phyloP scores from a whole-genome alignment of 169 alveolate genomes.

The Eimeria sp. region DNA sequence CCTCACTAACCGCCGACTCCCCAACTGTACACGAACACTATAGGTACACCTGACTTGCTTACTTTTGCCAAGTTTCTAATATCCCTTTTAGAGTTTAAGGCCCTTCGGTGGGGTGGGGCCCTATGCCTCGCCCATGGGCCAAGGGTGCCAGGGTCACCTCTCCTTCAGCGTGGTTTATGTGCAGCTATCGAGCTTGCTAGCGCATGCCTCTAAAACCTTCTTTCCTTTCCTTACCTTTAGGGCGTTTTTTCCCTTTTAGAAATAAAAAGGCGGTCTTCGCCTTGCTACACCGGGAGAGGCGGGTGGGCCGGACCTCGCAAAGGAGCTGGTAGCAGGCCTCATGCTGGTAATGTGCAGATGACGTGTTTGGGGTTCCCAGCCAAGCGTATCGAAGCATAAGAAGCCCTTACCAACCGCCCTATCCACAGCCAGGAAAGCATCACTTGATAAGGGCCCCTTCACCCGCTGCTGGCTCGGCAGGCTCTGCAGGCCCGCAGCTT shows the following conservation, averaged over 20 bases:
- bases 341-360: constrained; percentile 7
- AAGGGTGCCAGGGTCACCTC: constrained; percentile 80
- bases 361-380: not conserved
- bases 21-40: not conserved
- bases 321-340: constrained; percentile 43
- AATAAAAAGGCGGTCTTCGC: not conserved
- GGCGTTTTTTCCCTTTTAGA: not conserved
- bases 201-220: not conserved
- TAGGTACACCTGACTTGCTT: not conserved
- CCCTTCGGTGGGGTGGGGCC: constrained; percentile 46
- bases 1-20: not conserved
- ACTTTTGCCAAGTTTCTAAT: not conserved
- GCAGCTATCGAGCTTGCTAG: constrained; percentile 26
- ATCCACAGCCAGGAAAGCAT: not conserved
- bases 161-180: constrained; percentile 12
- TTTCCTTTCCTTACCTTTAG: constrained; percentile 9
- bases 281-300: constrained; percentile 61
- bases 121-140: constrained; percentile 26
- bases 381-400: not conserved
- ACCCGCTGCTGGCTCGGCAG: not conserved
- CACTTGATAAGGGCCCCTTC: constrained; percentile 1
- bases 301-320: constrained; percentile 58
- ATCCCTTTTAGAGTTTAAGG: not conserved
- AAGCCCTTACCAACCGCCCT: constrained; percentile 12
- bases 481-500: not conserved